A percentile compares a stretch with the other conserved stretches of the same genome.
Conservation (phyloP, 306 rosid species). For the Medicago arabica region DNA sequence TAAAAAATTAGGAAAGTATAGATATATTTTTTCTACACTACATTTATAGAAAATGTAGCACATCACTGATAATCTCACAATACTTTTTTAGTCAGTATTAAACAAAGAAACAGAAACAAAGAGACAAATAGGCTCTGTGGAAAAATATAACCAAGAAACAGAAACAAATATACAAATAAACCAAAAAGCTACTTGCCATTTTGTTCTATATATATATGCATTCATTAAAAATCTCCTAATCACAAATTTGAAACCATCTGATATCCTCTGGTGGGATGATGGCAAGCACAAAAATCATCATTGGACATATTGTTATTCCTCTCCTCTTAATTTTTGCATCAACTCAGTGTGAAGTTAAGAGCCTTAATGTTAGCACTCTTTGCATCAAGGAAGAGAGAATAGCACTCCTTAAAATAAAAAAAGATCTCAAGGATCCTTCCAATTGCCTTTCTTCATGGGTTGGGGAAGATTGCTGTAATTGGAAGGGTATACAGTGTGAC, state of each 20-base stretch:
- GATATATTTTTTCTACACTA: not conserved
- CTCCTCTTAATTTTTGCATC: not conserved
- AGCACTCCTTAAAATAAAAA: not conserved
- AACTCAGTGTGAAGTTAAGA: not conserved
- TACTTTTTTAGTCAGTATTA: not conserved
- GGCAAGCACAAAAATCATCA: not conserved
- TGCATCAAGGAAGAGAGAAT: not conserved
- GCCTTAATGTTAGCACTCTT: not conserved
- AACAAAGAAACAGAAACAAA: not conserved
- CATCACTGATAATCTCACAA: not conserved
- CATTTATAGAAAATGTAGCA: not conserved
- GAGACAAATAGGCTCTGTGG: not conserved
- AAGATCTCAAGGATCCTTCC: not conserved
- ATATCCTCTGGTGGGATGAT: not conserved
- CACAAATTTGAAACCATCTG: not conserved
- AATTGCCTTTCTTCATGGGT: not conserved
- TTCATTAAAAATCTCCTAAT: not conserved
- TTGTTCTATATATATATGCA: not conserved
- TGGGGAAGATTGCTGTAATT: not conserved
- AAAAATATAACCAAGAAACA: too few species aligned
- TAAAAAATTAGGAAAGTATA: not conserved
- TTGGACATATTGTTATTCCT: not conserved
- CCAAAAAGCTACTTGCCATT: conserved; percentile 2
- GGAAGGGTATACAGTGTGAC: not conserved
- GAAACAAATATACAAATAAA: too few species aligned